phyloP scores from a whole-genome alignment of 345 rosid genomes.

The Garcia nutans region DNA sequence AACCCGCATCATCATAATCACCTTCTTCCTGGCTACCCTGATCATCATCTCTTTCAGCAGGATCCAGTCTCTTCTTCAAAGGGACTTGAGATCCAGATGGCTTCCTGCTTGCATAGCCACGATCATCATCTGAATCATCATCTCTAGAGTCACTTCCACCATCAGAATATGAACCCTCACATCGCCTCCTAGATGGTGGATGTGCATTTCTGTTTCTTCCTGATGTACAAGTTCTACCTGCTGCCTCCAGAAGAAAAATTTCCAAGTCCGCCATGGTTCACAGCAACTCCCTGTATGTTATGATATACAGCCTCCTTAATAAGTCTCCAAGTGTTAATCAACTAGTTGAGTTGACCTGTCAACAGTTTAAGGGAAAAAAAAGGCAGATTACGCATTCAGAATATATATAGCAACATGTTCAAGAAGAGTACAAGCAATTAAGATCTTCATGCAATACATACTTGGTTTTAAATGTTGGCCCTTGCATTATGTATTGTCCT shows the following conservation, averaged over 20 bases:
- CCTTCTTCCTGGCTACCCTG: conserved; percentile 68
- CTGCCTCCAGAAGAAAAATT: conserved; percentile 91
- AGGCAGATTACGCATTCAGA: neutral
- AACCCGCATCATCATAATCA: conserved; percentile 52
- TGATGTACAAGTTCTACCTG: conserved; percentile 72
- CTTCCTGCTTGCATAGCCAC: conserved; percentile 66
- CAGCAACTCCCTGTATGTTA: neutral
- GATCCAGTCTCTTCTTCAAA: conserved; percentile 80
- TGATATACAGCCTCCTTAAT: neutral
- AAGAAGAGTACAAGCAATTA: neutral
- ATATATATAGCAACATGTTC: neutral
- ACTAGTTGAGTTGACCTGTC: neutral
- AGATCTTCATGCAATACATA: neutral
- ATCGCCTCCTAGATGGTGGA: conserved; percentile 60
- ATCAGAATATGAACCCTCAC: conserved; percentile 85
- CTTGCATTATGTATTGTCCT: too few relatives aligned
- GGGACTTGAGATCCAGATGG: conserved; percentile 96
- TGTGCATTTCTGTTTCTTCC: conserved; percentile 58
- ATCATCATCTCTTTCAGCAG: conserved; percentile 75
- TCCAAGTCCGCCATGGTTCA: conserved; percentile 81
- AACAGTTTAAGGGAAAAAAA: neutral
- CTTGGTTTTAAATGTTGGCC: too few relatives aligned
- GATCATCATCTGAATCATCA: conserved; percentile 75
- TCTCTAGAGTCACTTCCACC: conserved; percentile 89
- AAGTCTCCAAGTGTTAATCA: neutral